Evolutionary conservation across 2,329 filamentous ascomycete genomes (phyloP).

Genomic region (Pseudocercospora fijiensis): DNA sequence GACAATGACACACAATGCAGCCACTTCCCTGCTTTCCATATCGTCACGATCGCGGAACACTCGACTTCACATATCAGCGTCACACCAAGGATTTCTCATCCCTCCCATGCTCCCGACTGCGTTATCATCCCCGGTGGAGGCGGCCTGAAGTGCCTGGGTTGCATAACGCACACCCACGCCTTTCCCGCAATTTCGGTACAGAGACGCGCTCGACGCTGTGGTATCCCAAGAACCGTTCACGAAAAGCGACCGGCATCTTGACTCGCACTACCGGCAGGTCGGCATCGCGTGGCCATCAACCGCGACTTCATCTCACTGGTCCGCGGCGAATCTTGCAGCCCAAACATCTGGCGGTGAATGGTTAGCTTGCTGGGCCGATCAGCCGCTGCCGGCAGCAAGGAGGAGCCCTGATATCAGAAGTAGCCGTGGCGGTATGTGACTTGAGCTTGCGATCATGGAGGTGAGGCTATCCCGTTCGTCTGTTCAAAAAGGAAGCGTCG

Average conservation of each 20-base stretch:
- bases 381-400: slow-evolving; percentile 18
- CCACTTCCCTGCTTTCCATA: slow-evolving; percentile 1
- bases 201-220: slow-evolving; percentile 10
- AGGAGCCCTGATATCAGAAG: slow-evolving; percentile 12
- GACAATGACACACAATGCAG: background rate
- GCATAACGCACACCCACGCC: background rate
- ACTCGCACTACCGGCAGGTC: slow-evolving; percentile 22
- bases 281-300: slow-evolving; percentile 18
- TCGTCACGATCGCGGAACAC: background rate
- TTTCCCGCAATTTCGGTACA: slow-evolving; percentile 19
- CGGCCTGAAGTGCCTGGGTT: background rate
- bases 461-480: slow-evolving; percentile 18
- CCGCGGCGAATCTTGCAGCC: slow-evolving; percentile 13
- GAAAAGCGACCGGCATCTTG: slow-evolving; percentile 17
- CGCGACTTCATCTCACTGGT: slow-evolving; percentile 17
- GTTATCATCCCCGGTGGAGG: background rate
- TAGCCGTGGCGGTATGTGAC: slow-evolving; percentile 19
- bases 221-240: slow-evolving; percentile 8
- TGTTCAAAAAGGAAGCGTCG: slow-evolving; percentile 2
- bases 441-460: slow-evolving; percentile 21
- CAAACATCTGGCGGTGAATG: slow-evolving; percentile 11
- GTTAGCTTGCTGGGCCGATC: slow-evolving; percentile 15
- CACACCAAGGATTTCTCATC: background rate
- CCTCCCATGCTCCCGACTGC: background rate
- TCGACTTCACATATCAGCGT: background rate